These are phyloP conservation scores for Talaromyces sp. DNA, from an alignment of 2,329 filamentous ascomycete genomes.

Conservation along the genomic window DNA sequence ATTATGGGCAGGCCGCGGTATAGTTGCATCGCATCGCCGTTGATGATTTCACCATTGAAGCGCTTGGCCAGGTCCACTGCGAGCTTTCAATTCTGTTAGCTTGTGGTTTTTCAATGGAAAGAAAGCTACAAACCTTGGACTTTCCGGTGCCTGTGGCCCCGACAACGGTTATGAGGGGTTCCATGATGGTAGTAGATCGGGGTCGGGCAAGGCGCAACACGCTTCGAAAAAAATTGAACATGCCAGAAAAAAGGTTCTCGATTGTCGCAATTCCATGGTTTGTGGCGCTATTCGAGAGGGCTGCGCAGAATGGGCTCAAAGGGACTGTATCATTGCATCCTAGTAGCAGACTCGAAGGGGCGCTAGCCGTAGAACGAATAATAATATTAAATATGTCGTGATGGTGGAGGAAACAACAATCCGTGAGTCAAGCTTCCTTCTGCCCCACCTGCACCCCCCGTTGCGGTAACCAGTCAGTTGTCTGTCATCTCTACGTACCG, in stretches of 20 bases:
- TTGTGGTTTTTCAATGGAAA: slow-evolving; percentile 16
- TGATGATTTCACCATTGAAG: slow-evolving; percentile 91
- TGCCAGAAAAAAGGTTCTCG: slow-evolving; percentile 9
- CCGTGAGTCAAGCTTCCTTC: neutral
- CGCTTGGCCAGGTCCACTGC: slow-evolving; percentile 79
- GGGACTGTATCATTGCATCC: neutral
- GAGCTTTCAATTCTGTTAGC: slow-evolving; percentile 52
- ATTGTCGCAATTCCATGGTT: neutral
- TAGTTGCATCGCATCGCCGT: slow-evolving; percentile 97
- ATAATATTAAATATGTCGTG: no score
- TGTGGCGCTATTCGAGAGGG: neutral
- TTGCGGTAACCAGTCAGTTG: neutral
- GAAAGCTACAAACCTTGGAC: slow-evolving; percentile 61
- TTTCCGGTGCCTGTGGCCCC: slow-evolving; percentile 93
- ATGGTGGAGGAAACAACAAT: neutral
- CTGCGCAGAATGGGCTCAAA: neutral
- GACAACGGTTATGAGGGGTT: slow-evolving; percentile 72
- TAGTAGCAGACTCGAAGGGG: neutral
- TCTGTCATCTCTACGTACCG: neutral
- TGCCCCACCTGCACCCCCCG: neutral
- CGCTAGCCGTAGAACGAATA: no score
- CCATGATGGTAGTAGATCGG: slow-evolving; percentile 22
- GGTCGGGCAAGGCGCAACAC: slow-evolving; percentile 13
- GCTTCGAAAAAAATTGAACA: slow-evolving; percentile 23
- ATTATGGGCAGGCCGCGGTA: slow-evolving; percentile 89